Base-by-base conservation (phyloP, 1,284 basidiomycete species). In the Trametes pubescens region DNA sequence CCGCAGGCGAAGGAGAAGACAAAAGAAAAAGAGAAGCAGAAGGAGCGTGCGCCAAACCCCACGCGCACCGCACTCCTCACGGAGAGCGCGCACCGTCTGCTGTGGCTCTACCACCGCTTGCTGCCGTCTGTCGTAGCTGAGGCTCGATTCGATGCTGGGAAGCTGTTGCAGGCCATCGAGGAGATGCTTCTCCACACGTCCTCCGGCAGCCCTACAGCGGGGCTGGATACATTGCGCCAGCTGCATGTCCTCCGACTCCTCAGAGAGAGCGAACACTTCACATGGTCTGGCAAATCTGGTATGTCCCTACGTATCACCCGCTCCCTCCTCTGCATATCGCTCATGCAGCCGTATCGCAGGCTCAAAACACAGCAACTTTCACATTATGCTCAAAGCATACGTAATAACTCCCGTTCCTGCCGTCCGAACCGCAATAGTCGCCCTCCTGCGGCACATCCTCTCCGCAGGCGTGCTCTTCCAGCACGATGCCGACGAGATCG, bases 91-190 rank as follows among this genome's bases (percentile, higher is more conserved):
- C 87, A 96, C 66, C 79, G 95, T 22, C 76, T 98, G 54, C 78
- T 98, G 58, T 92, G 91, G 82, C 82, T 97, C 37, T 98, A 97
- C 76, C 91, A 96, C 71, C 82, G 82, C 26, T 89, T 87, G 51
- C 77, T 98, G 14, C 93, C 94, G 0, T 82, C 84, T 6, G 78
- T 93, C 4, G 88, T 92, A 0, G 85, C 87, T 0, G 95, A 96
- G 74, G 87, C 88, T 8, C 84, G 89, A 51, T 96, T 96, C 72
- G 96, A 98, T 74, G 86, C 91, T 21, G 94, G 94, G 14, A 94
- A 94, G 73, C 76, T 96, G 34, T 78, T 96, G 22, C 81, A 83
- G 55, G 86, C 81, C 57, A 81, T 85, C 51, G 77, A 82, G 34
- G 78, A 73, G 6, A 61, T 56, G 61, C 46, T 69, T n/a, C 18